These are phyloP conservation scores for Heterobasidion irregulare DNA, from an alignment of 1,284 basidiomycete genomes.

Conservation along the genomic window DNA sequence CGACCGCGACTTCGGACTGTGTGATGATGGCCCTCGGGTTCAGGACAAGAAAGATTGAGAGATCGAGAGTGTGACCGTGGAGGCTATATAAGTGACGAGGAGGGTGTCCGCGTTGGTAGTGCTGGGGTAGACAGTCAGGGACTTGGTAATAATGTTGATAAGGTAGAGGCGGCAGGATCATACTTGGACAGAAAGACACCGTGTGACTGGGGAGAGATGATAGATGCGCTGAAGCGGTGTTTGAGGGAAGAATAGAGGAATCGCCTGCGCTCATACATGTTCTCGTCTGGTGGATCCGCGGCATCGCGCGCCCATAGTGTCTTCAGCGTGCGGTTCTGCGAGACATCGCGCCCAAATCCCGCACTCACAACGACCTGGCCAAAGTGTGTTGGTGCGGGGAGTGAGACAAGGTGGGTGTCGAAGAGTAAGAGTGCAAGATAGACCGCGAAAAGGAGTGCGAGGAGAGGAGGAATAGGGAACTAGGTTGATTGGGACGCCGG, in stretches of 20 bases:
- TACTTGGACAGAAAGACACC: conserved; percentile 65
- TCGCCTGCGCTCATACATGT: conserved; percentile 34
- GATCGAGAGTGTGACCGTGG: too few species aligned
- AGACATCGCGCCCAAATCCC: conserved; percentile 57
- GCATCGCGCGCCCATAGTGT: conserved; percentile 64
- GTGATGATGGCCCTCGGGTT: too few species aligned
- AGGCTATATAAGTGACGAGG: too few species aligned
- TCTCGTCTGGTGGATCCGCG: conserved; percentile 52
- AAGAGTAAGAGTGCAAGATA: conserved; percentile 49
- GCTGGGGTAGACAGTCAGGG: neutral
- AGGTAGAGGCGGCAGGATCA: too few species aligned
- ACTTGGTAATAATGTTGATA: too few species aligned
- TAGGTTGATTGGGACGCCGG: too few species aligned
- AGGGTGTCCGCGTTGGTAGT: too few species aligned
- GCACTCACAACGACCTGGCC: conserved; percentile 66
- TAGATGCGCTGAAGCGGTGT: conserved; percentile 44
- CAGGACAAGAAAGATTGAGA: too few species aligned
- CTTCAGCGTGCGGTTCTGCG: conserved; percentile 52
- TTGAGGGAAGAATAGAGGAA: conserved; percentile 29
- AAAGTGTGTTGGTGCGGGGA: conserved; percentile 37
- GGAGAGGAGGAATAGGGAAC: too few species aligned
- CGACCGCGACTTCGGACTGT: too few species aligned
- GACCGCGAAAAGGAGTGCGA: too few species aligned
- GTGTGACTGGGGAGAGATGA: conserved; percentile 47
- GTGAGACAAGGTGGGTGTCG: conserved; percentile 56